These are phyloP conservation scores for Trichoderma koningii DNA, from an alignment of 2,329 filamentous ascomycete species.

Conservation along the genomic window DNA sequence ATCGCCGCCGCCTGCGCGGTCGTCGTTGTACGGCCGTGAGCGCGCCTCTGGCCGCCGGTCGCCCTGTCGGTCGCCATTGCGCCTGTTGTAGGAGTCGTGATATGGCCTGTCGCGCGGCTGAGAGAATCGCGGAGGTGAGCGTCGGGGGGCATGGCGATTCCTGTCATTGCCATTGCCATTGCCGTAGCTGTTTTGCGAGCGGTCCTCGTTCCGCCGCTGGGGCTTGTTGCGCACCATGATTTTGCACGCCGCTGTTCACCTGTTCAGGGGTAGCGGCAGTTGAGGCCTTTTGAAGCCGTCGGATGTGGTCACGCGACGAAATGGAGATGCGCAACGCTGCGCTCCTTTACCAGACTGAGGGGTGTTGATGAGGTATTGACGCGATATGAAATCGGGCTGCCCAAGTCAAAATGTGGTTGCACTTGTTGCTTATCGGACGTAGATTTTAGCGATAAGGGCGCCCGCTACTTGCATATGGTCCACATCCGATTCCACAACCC, in stretches of 20 bases:
- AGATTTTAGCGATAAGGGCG: neutral
- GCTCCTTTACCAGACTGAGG: no score
- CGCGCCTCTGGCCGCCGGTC: slow-evolving; percentile 32
- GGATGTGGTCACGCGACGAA: no score
- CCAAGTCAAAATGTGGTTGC: slow-evolving; percentile 15
- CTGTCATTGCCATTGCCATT: slow-evolving; percentile 29
- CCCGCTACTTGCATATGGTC: no score
- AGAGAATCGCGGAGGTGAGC: slow-evolving; percentile 23
- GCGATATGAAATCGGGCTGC: neutral
- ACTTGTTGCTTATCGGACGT: neutral
- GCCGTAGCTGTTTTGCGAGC: slow-evolving; percentile 26
- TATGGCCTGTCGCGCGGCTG: slow-evolving; percentile 29
- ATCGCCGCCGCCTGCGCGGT: slow-evolving; percentile 31
- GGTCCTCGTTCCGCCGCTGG: slow-evolving; percentile 25
- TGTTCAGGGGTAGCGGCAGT: neutral
- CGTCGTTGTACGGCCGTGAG: slow-evolving; percentile 32
- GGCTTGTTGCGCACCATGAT: slow-evolving; percentile 21
- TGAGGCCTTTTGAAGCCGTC: neutral
- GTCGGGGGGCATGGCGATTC: slow-evolving; percentile 24
- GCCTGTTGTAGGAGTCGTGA: slow-evolving; percentile 37
- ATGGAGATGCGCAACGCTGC: neutral
- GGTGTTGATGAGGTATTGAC: neutral
- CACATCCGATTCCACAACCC: no score
- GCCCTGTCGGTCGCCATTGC: slow-evolving; percentile 35
- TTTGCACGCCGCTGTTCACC: neutral